Base-by-base conservation (phyloP, 2,329 filamentous ascomycete species). In the Chalaropsis thielavioides region DNA sequence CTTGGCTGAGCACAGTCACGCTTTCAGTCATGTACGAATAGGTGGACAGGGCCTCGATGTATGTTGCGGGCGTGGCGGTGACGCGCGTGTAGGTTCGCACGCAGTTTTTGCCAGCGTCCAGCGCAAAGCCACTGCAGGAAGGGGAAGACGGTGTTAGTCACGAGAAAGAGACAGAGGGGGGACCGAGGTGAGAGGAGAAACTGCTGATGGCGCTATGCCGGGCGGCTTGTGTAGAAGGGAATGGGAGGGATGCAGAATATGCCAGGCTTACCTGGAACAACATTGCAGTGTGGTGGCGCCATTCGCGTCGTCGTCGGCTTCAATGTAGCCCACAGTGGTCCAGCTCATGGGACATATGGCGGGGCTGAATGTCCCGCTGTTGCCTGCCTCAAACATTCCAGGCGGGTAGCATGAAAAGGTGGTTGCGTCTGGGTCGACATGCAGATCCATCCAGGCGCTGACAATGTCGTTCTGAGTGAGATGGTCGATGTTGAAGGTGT, bases 351-450 rank as follows among this genome's bases (percentile, higher is more conserved):
- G 75, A 58, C 75, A 77, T 31, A 73, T 74, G 1, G 71, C 75
- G 10, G 75, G 75, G 61, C 75, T 76, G 43, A 75, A 77, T 4
- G 76, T 72, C 24, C 75, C 75, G 3, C 74, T 76, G 22, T 72
- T 71, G 13, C 71, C 72, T 15, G 71, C 70, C 4, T 68, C 69
- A 63, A 77, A 76, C 75, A 77, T 77, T 68, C 73, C 72, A 43
- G 75, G 71, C 0, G 75, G 75, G 65, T 77, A 77, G 65, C 75
- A 77, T 2, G 75, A 75, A 58, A 76, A 69, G 1, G 74, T 75
- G 38, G 70, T 74, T 6, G 74, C 74, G 10, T 70, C 73, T n/a
- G 71, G 66, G 22, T 72, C 70, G 7, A 75, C 73, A 56, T 75
- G 71, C 44, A 75, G 64, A 64, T 77, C 75, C 15, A 77, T 69